Conservation (phyloP, 192 early-diverging fungal species). For the Entomortierella chlamydospora region DNA sequence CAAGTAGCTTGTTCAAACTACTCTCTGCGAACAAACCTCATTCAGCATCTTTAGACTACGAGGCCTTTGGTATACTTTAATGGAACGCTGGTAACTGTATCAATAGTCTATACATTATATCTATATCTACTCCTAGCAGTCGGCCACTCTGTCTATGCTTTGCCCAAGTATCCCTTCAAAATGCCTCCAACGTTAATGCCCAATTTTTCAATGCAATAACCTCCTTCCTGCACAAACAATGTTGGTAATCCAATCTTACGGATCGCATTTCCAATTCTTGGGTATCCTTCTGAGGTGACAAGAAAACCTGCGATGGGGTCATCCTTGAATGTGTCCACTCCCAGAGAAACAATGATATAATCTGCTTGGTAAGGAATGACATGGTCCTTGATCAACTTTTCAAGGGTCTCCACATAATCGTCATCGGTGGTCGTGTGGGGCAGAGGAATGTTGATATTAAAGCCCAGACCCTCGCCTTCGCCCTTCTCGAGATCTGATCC, state of each 20-base stretch:
- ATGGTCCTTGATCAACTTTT: slow-evolving; percentile 51
- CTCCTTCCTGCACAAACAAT: slow-evolving; percentile 68
- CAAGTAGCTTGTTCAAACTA: too few species aligned
- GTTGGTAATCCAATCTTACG: slow-evolving; percentile 55
- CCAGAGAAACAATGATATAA: slow-evolving; percentile 71
- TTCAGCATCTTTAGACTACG: too few species aligned
- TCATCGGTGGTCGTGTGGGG: slow-evolving; percentile 64
- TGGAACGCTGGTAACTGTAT: too few species aligned
- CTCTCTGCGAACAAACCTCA: too few species aligned
- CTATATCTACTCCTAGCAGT: too few species aligned
- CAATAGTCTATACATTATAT: too few species aligned
- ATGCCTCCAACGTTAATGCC: slow-evolving; percentile 61
- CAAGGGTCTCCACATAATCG: slow-evolving; percentile 64
- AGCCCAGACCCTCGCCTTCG: slow-evolving; percentile 69
- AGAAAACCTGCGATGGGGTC: slow-evolving; percentile 64
- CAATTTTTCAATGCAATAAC: slow-evolving; percentile 63
- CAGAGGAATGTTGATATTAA: slow-evolving; percentile 76
- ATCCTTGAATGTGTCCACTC: slow-evolving; percentile 72
- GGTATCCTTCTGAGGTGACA: slow-evolving; percentile 53
- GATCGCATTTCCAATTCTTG: slow-evolving; percentile 53
- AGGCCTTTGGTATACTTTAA: too few species aligned
- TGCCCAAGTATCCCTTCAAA: slow-evolving; percentile 56
- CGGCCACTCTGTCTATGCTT: too few species aligned
- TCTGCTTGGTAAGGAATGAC: slow-evolving; percentile 65
- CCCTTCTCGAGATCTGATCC: slow-evolving; percentile 67